phyloP scores from a whole-genome alignment of 2,329 filamentous ascomycete species.

The Gaeumannomyces sp. region DNA sequence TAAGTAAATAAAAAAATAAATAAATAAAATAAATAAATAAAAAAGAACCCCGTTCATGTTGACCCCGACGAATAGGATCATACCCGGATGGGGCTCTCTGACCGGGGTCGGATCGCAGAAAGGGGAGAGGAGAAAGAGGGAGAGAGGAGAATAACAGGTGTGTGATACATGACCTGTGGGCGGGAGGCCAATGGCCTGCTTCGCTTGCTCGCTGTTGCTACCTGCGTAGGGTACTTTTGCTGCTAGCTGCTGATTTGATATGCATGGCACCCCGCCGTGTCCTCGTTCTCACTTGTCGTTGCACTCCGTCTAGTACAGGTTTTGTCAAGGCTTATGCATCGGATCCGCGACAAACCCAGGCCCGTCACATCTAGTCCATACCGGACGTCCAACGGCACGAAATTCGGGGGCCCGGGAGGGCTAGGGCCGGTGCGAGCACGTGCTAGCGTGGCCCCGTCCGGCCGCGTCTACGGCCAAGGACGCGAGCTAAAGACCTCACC shows the following conservation, averaged over 20 bases:
- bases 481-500: background rate
- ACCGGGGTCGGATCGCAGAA: background rate
- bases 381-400: background rate
- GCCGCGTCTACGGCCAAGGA: background rate
- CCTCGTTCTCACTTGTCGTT: too few relatives aligned
- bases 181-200: background rate
- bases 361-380: background rate
- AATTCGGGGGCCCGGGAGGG: background rate
- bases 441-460: too few relatives aligned
- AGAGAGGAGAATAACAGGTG: background rate
- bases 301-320: background rate
- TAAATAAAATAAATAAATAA: background rate
- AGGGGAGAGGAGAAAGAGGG: background rate
- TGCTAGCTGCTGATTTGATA: background rate
- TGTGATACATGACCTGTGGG: background rate
- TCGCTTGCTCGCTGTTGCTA: background rate
- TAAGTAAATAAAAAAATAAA: background rate
- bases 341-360: background rate
- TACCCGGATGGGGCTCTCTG: background rate
- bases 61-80: background rate
- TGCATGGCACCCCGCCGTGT: background rate
- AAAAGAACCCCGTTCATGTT: slow-evolving; percentile 1
- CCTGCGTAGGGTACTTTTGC: background rate
- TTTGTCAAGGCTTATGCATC: background rate
- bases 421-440: background rate